phyloP scores from a whole-genome alignment of 495 filamentous ascomycete genomes.

The Schizothecium vesticola region DNA sequence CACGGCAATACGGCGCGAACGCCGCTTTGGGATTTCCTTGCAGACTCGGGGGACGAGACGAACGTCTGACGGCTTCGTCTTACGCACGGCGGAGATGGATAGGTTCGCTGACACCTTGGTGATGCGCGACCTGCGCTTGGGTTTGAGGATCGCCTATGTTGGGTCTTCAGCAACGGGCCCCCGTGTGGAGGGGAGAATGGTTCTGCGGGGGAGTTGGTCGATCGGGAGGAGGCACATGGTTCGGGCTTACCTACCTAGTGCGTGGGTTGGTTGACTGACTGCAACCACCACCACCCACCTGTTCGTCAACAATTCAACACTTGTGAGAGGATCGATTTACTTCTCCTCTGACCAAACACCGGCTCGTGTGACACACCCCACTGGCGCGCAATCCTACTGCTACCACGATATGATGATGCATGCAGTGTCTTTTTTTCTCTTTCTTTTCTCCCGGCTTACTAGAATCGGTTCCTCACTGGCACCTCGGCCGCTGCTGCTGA shows the following conservation, averaged over 20 bases:
- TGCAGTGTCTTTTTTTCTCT: not conserved
- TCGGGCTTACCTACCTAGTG: not conserved
- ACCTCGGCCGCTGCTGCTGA: not conserved
- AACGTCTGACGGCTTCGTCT: not conserved
- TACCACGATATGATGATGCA: not conserved
- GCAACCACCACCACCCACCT: not conserved
- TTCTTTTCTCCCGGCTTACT: not conserved
- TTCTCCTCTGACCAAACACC: not conserved
- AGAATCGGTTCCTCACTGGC: not conserved
- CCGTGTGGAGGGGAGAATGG: not conserved
- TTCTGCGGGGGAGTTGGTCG: not conserved
- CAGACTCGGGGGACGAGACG: not conserved
- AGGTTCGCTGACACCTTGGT: not conserved
- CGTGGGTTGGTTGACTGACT: no score
- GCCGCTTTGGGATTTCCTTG: not conserved
- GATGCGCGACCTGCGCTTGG: no score
- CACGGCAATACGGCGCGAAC: not conserved
- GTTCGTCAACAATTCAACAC: not conserved
- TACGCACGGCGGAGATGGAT: not conserved
- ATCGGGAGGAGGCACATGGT: not conserved
- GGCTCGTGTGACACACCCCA: not conserved
- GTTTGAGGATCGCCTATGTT: no score
- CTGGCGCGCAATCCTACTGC: no score
- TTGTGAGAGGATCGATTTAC: not conserved
- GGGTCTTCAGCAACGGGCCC: no score